phyloP scores from a whole-genome alignment of 139 green algal species.

The Monoraphidium neglectum region DNA sequence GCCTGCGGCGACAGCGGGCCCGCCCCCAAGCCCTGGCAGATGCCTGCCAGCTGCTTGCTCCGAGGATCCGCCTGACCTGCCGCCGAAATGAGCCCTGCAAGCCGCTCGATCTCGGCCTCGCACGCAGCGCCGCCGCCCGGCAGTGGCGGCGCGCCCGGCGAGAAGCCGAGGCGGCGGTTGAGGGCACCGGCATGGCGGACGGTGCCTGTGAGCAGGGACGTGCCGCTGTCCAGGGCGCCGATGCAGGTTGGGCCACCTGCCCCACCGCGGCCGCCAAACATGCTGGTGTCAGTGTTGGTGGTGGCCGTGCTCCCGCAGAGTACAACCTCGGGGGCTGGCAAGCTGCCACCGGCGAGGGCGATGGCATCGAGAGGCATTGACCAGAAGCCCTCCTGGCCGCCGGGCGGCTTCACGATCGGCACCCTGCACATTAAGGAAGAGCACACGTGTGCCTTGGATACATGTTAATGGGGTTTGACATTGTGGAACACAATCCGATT shows the following conservation, averaged over 20 bases:
- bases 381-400: conserved; percentile 2
- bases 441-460: background rate
- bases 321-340: too few relatives aligned
- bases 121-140: background rate
- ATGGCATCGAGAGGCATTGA: conserved; percentile 1
- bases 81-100: background rate
- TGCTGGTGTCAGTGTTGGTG: background rate
- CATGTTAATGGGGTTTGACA: background rate
- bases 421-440: conserved; percentile 7
- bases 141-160: too few relatives aligned
- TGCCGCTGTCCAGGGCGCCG: conserved; percentile 7
- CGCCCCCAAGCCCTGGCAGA: background rate
- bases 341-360: background rate
- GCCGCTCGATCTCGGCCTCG: background rate
- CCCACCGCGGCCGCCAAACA: background rate
- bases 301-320: too few relatives aligned
- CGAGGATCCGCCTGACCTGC: background rate
- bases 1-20: background rate
- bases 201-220: background rate
- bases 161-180: background rate
- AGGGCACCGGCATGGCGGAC: background rate
- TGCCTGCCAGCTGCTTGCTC: background rate
- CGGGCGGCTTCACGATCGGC: background rate
- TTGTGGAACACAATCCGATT: background rate
- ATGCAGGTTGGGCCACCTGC: background rate